A percentile compares a stretch with the other conserved stretches of the same genome.
Conservation (phyloP, 2,329 filamentous ascomycete genomes). For the Penicillium corylophilum region DNA sequence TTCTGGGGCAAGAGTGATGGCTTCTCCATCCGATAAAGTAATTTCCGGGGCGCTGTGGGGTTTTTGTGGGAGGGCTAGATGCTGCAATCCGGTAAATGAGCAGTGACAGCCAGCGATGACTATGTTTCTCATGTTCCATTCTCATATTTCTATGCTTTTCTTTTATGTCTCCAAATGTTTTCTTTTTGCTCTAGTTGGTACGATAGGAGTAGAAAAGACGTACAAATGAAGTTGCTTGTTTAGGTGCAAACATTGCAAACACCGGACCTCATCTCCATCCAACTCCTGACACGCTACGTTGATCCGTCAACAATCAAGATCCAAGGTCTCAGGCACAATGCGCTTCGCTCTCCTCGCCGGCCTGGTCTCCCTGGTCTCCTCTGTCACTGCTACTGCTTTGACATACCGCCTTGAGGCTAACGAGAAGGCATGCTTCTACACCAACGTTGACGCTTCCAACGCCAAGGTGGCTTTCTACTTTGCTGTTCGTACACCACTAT, state of each 20-base stretch:
- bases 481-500: conserved; percentile 64
- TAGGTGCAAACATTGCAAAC: conserved; percentile 39
- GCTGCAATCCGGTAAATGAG: conserved; percentile 22
- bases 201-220: conserved; percentile 16
- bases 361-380: conserved; percentile 68
- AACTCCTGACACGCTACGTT: conserved; percentile 29
- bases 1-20: conserved; percentile 62
- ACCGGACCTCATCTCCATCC: conserved; percentile 25
- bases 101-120: conserved; percentile 21
- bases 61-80: conserved; percentile 19
- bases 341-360: conserved; percentile 64
- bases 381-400: conserved; percentile 81
- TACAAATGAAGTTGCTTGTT: conserved; percentile 17
- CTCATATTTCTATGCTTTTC: conserved; percentile 2
- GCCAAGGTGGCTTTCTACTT: conserved; percentile 98
- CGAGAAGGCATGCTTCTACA: conserved; percentile 95
- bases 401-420: conserved; percentile 89
- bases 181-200: conserved; percentile 5
- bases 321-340: conserved; percentile 50
- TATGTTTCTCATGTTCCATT: conserved; percentile 9
- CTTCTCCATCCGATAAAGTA: conserved; percentile 60
- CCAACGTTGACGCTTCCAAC: conserved; percentile 70
- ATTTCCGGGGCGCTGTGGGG: conserved; percentile 20
- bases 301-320: conserved; percentile 15
- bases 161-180: background rate